Evolutionary conservation across 306 rosid genomes (phyloP).

Genomic region (Lathyrus sativus): DNA sequence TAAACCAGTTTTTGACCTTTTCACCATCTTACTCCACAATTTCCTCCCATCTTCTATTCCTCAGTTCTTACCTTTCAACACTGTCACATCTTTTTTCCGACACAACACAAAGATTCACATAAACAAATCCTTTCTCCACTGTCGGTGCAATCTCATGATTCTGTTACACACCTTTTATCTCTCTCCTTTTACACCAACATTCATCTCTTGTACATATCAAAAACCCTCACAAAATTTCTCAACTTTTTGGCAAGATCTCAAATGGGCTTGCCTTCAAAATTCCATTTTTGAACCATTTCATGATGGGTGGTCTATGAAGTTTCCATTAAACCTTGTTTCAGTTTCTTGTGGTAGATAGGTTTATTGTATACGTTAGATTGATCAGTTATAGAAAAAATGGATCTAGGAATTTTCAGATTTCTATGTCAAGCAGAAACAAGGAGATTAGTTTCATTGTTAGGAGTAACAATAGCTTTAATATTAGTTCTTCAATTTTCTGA

Average conservation of each 20-base stretch:
- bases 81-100: background rate
- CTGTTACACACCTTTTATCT: background rate
- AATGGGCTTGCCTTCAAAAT: constrained; percentile 20
- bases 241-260: constrained; percentile 23
- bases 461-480: constrained; percentile 55
- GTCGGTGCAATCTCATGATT: constrained; percentile 19
- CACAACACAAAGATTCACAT: background rate
- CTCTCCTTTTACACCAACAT: constrained; percentile 3
- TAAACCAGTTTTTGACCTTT: constrained; percentile 9
- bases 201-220: background rate
- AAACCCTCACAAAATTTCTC: constrained; percentile 9
- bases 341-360: background rate
- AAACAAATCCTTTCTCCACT: background rate
- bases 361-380: too few species aligned
- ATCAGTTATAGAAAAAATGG: constrained; percentile 44
- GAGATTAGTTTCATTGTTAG: constrained; percentile 58
- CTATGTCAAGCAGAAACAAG: constrained; percentile 52
- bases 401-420: constrained; percentile 51
- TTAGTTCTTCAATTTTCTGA: constrained; percentile 63
- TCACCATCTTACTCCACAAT: constrained; percentile 34
- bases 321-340: constrained; percentile 7
- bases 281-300: constrained; percentile 1
- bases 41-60: constrained; percentile 27
- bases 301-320: constrained; percentile 30
- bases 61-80: background rate